phyloP scores from a whole-genome alignment of 1,284 basidiomycete genomes.

The Pseudozyma flocculosa region DNA sequence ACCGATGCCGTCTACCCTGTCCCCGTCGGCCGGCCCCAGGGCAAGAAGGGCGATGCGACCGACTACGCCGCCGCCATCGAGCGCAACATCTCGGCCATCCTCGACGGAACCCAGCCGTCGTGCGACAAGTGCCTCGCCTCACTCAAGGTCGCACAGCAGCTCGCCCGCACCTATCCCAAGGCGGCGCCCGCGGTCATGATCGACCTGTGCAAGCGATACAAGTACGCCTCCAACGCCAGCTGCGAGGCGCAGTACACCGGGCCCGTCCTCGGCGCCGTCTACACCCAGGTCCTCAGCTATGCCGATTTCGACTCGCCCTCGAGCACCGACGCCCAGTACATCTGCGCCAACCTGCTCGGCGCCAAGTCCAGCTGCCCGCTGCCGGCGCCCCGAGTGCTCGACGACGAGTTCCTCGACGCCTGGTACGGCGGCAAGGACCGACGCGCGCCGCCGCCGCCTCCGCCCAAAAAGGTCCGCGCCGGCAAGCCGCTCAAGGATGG shows the following conservation, averaged over 20 bases:
- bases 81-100: constrained; percentile 57
- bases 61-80: constrained; percentile 62
- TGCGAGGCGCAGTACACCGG: constrained; percentile 39
- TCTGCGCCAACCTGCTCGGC: constrained; percentile 46
- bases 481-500: constrained; percentile 59
- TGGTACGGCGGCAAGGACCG: constrained; percentile 43
- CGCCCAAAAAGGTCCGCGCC: constrained; percentile 21
- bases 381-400: constrained; percentile 33
- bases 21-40: constrained; percentile 57
- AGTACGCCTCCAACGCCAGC: constrained; percentile 63
- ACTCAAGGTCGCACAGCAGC: constrained; percentile 69
- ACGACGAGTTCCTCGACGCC: constrained; percentile 31
- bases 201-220: constrained; percentile 67
- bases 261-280: constrained; percentile 35
- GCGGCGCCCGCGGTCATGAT: constrained; percentile 67
- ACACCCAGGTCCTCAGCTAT: constrained; percentile 53
- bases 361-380: constrained; percentile 29
- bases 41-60: not conserved
- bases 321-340: constrained; percentile 45
- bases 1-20: constrained; percentile 41
- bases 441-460: constrained; percentile 8
- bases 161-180: constrained; percentile 68
- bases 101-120: constrained; percentile 54
- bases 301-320: constrained; percentile 33
- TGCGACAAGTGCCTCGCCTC: constrained; percentile 69